Evolutionary conservation across 2,329 filamentous ascomycete genomes (phyloP).

Genomic region (Alternaria rosae): DNA sequence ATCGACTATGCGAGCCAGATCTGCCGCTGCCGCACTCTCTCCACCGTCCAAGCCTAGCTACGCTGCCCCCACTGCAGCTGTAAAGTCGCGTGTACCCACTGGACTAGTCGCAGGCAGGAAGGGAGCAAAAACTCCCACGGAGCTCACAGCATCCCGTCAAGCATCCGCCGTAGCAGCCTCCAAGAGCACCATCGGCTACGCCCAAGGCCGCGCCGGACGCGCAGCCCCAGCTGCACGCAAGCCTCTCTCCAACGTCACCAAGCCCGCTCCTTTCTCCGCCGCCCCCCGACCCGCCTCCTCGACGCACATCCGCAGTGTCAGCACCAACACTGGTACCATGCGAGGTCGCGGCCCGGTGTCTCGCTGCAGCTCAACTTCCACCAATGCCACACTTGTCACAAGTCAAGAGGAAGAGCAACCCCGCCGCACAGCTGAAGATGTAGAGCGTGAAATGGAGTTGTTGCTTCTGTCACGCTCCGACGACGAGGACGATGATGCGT

Average conservation of each 20-base stretch:
- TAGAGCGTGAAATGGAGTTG: slow-evolving; percentile 43
- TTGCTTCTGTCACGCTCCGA: slow-evolving; percentile 37
- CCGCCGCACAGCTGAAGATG: slow-evolving; percentile 42
- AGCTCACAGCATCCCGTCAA: slow-evolving; percentile 63
- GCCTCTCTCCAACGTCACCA: slow-evolving; percentile 48
- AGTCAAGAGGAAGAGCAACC: slow-evolving; percentile 26
- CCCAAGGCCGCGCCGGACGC: slow-evolving; percentile 70
- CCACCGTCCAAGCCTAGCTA: slow-evolving; percentile 45
- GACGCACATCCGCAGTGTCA: slow-evolving; percentile 24
- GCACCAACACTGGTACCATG: slow-evolving; percentile 14
- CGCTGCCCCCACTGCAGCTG: slow-evolving; percentile 49
- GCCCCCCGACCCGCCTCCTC: slow-evolving; percentile 28
- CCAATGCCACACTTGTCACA: slow-evolving; percentile 40
- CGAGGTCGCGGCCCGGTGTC: slow-evolving; percentile 34
- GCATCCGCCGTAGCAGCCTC: slow-evolving; percentile 72
- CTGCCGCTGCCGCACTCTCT: slow-evolving; percentile 55
- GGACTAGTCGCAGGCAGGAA: slow-evolving; percentile 52
- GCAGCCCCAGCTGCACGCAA: slow-evolving; percentile 50
- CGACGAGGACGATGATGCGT: slow-evolving; percentile 41
- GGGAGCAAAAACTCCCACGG: slow-evolving; percentile 46
- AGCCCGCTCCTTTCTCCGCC: slow-evolving; percentile 39
- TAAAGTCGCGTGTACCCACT: slow-evolving; percentile 49
- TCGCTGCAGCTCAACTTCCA: slow-evolving; percentile 45
- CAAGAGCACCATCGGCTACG: slow-evolving; percentile 84
- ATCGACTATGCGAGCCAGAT: slow-evolving; percentile 62